These are phyloP conservation scores for Rosa chinensis DNA, from an alignment of 306 rosid genomes.

Conservation along the genomic window DNA sequence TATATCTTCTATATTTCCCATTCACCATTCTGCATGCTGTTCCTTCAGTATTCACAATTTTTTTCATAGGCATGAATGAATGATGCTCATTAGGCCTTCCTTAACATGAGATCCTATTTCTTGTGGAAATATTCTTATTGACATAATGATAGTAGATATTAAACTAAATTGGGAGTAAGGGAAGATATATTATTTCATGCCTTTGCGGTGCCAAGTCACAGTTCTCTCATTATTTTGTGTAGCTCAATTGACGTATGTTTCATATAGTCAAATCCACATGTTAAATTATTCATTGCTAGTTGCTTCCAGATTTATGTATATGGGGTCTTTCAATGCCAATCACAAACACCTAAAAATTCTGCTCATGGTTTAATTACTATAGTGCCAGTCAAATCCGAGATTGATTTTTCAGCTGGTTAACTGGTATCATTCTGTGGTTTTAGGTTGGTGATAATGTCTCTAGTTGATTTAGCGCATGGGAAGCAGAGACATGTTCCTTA, in stretches of 20 bases:
- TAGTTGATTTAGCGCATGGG: conserved; percentile 92
- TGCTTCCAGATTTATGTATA: background rate
- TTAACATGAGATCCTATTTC: background rate
- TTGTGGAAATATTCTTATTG: background rate
- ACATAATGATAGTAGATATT: background rate
- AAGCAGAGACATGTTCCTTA: conserved; percentile 97
- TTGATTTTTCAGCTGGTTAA: conserved; percentile 24
- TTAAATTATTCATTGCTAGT: background rate
- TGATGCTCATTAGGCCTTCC: conserved; percentile 4
- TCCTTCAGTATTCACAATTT: background rate
- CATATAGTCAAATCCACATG: background rate
- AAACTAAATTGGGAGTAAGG: background rate
- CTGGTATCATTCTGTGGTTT: conserved; percentile 31
- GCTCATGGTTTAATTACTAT: background rate
- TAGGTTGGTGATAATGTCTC: conserved; percentile 94
- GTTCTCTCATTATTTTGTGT: background rate
- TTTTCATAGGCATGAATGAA: background rate
- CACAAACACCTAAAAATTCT: background rate
- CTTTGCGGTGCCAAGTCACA: background rate
- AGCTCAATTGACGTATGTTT: background rate
- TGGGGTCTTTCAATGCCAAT: background rate
- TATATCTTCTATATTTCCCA: background rate
- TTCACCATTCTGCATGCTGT: background rate
- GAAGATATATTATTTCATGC: background rate
- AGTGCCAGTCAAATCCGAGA: background rate